Evolutionary conservation across 495 filamentous ascomycete species (phyloP), one percentile per base, ranked within the genome.

Genomic region (Aspergillus hancockii): DNA sequence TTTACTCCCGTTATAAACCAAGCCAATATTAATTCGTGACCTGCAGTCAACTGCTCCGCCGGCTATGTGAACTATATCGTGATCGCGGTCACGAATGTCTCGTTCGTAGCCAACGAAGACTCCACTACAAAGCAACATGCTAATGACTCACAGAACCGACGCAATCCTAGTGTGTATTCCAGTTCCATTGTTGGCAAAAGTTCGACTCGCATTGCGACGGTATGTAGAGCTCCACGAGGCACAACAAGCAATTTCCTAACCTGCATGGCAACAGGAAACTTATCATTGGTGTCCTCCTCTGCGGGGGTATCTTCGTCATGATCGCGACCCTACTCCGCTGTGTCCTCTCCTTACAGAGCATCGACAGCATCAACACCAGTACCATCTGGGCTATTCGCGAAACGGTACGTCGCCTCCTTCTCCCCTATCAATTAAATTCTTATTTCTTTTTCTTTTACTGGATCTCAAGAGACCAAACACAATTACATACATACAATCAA

Each of bases 331-430:
- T 66, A 2, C 63, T 66, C 23, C 66, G 66, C 30, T 68, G 66
- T 38, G 54, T 66, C 34, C 55, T 68, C 38, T 66, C 60, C 30
- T 41, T 67, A 4, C 34, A 60, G 50, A 52, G 49, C 38, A 63
- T 66, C 40, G 55, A 66, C 21, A 62, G 53, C 31, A 61, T 66
- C 41, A 64, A 63, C 31, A 63, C 55, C 31, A 62, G 57, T 32
- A 66, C 61, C 12, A 61, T 63, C 32, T 68, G 66, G 66, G 66
- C 63, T 8, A 63, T 66, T 30, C 66, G 66, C n/a, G 66, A 68
- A 58, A 62, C 60, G 32, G 66, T 68, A 59, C 13, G 46, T 22
- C 36, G 18, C 14, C 16, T 14, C 31, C 36, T 16, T 4, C 34
- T 28, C 43, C 28, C 21, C 7, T 7, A 32, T 13, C 7, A 3